These are phyloP conservation scores for Eutrema heterophyllum DNA, from an alignment of 345 rosid species.

Conservation along the genomic window DNA sequence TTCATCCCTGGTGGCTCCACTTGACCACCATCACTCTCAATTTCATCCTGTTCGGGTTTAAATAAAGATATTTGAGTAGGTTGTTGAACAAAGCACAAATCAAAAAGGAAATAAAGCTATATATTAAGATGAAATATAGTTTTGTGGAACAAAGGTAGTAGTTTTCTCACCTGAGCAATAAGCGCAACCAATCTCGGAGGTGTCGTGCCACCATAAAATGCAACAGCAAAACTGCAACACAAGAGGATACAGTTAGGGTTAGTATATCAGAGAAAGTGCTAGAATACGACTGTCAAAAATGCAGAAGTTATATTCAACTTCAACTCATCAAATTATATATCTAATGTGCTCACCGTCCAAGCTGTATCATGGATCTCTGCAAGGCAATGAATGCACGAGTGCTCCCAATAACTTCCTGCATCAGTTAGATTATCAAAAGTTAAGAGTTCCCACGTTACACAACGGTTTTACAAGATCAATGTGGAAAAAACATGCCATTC, in stretches of 20 bases:
- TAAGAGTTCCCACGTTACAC: neutral
- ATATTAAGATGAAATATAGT: neutral
- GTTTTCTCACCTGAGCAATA: conserved; percentile 72
- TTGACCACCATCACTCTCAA: conserved; percentile 64
- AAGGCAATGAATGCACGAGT: conserved; percentile 70
- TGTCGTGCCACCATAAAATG: conserved; percentile 61
- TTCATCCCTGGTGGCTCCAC: conserved; percentile 96
- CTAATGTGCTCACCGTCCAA: conserved; percentile 59
- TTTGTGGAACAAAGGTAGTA: conserved; percentile 6
- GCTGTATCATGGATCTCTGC: conserved; percentile 77
- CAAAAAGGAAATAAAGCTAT: neutral
- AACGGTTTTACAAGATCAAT: neutral
- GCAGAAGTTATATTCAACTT: conserved; percentile 4
- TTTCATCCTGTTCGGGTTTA: conserved; percentile 63
- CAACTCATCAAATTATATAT: neutral
- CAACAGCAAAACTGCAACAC: conserved; percentile 71
- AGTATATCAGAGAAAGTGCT: neutral
- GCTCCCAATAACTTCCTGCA: conserved; percentile 94
- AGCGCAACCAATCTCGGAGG: conserved; percentile 82
- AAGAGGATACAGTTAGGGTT: conserved; percentile 3
- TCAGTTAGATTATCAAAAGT: conserved; percentile 9
- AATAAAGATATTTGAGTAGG: conserved; percentile 6
- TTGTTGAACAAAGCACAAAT: conserved; percentile 10
- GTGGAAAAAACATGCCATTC: neutral
- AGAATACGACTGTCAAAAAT: neutral